Evolutionary conservation across 345 rosid species (phyloP), one percentile per base, ranked within the genome.

Genomic region (Ailanthus altissimus): DNA sequence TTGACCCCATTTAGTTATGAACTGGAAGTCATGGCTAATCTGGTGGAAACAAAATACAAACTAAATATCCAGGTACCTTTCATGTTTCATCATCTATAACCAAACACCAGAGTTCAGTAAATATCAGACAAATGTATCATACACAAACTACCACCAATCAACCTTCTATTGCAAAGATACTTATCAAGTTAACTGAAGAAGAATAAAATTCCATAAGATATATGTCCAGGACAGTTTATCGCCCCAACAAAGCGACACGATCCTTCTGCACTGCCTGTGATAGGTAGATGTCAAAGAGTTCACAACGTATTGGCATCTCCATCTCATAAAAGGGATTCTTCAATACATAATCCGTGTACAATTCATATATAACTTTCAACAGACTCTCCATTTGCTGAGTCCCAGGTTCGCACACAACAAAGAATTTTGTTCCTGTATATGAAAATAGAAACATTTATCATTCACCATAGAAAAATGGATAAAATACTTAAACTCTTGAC

Each of bases 261-360:
- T 96, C 98, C 82, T 91, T 90, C 86, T 91, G 98, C 68, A 93
- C 82, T 8, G 92, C 93, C 84, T 87, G 94, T 26, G 92, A 79
- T 75, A 96, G 79, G 81, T 92, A 91, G 87, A 91, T 86, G 80
- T 96, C 99, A 47, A 93, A 96, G 79, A 93, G 98, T 81, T 93
- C 97, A 13, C 99, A 93, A 40, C 99, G 87, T n/a, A 96, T 96
- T 18, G 98, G 99, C 98, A 93, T 93, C 90, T 96, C 99, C 93
- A 93, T 93, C 89, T 96, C 99, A 64, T 96, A 96, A 83, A 96
- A 96, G 15, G 98, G 99, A 65, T 96, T 96, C 92, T 96, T 96
- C 85, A 96, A 77, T 75, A 93, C 98, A 76, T 86, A 96, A 70
- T 93, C 99, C 5, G 98, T 92, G 88, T 93, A 96, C 77, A 91